Conservation (phyloP, 345 rosid species). For the Dipteronia dyeriana region DNA sequence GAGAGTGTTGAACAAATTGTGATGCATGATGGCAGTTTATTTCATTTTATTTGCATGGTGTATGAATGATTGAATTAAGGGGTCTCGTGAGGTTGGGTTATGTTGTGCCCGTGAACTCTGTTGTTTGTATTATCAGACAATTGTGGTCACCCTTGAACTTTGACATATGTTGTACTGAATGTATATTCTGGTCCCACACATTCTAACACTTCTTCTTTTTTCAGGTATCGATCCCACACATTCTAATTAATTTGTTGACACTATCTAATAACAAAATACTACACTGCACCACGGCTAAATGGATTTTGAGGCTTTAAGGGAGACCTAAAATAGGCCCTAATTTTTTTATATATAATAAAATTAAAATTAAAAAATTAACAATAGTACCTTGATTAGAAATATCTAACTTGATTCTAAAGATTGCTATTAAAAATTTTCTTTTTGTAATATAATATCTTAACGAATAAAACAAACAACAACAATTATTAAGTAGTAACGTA, state of each 20-base stretch:
- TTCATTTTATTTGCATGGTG: background rate
- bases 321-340: too few relatives aligned
- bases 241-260: background rate
- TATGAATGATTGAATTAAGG: background rate
- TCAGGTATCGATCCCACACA: background rate
- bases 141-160: background rate
- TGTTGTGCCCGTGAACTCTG: slow-evolving; percentile 39
- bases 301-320: too few relatives aligned
- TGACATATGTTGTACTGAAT: background rate
- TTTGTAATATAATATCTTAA: too few relatives aligned
- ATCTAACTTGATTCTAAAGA: too few relatives aligned
- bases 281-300: background rate
- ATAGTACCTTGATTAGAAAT: too few relatives aligned
- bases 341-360: too few relatives aligned
- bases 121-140: slow-evolving; percentile 27
- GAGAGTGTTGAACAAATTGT: background rate
- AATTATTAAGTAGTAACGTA: too few relatives aligned
- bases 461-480: too few relatives aligned
- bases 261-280: background rate
- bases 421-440: too few relatives aligned
- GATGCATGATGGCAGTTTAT: background rate
- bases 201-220: background rate
- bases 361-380: too few relatives aligned
- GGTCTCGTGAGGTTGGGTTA: slow-evolving; percentile 34
- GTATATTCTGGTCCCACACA: background rate